A percentile compares a stretch with the other conserved stretches of the same genome.
These are phyloP conservation scores for Syzygium grande DNA, from an alignment of 345 rosid genomes.

Conservation along the genomic window DNA sequence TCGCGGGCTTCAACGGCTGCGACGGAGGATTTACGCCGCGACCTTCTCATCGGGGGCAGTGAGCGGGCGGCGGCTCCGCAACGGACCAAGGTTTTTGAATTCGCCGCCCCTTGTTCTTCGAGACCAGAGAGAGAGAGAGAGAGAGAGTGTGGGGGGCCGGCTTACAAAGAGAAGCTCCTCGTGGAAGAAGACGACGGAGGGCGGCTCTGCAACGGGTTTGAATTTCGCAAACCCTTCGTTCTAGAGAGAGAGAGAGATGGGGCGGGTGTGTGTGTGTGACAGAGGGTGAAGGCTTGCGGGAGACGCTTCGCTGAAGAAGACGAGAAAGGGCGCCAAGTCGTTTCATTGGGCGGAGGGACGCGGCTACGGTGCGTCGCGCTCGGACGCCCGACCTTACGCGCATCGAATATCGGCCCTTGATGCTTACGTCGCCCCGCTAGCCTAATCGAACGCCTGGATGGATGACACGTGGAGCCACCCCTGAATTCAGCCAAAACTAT, in stretches of 20 bases:
- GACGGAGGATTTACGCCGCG: background rate
- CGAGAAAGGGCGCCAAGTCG: background rate
- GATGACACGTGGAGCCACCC: background rate
- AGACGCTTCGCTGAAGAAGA: background rate
- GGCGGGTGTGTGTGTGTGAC: background rate
- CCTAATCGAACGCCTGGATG: background rate
- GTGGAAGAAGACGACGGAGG: background rate
- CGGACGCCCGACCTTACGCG: rapidly evolving
- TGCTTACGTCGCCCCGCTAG: background rate
- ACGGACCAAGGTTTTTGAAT: background rate
- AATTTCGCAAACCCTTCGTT: background rate
- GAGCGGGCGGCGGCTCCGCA: background rate
- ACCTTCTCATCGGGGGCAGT: background rate
- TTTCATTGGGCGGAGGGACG: background rate
- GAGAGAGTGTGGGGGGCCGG: background rate
- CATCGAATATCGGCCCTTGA: background rate
- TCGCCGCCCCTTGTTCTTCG: background rate
- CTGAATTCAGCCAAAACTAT: background rate
- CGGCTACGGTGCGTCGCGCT: background rate
- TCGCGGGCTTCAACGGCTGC: background rate
- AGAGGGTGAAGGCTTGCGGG: background rate
- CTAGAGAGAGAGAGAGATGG: background rate
- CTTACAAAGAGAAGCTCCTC: background rate
- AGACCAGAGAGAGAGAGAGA: background rate
- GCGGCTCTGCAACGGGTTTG: background rate